These are phyloP conservation scores for Myxozyma neotropica DNA, from an alignment of 805 yeast genomes.

Conservation along the genomic window DNA sequence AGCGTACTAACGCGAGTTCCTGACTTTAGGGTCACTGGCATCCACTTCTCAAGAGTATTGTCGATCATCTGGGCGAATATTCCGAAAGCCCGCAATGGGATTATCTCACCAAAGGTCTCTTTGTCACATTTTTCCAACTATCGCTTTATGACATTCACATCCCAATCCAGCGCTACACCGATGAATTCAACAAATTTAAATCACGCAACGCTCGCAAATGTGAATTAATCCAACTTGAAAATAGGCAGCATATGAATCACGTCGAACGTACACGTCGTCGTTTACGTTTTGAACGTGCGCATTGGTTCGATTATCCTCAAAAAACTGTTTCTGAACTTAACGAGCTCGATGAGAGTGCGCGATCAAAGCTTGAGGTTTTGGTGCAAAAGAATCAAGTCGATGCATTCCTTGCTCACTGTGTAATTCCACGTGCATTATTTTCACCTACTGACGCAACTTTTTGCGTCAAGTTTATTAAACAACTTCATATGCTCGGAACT, in stretches of 20 bases:
- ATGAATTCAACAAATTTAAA: slow-evolving; percentile 49
- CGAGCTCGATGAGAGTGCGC: background rate
- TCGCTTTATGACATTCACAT: slow-evolving; percentile 70
- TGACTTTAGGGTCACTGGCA: slow-evolving; percentile 50
- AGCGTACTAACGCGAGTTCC: too few relatives aligned
- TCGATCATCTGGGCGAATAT: slow-evolving; percentile 39
- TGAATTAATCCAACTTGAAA: slow-evolving; percentile 43
- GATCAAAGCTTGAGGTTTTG: slow-evolving; percentile 3
- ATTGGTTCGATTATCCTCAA: slow-evolving; percentile 38
- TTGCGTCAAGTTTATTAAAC: slow-evolving; percentile 61
- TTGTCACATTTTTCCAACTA: slow-evolving; percentile 70
- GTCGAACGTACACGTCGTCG: slow-evolving; percentile 41
- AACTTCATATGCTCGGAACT: slow-evolving; percentile 49
- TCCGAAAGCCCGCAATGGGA: slow-evolving; percentile 38
- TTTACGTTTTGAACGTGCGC: slow-evolving; percentile 38
- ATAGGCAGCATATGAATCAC: slow-evolving; percentile 51
- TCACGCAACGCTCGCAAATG: slow-evolving; percentile 29
- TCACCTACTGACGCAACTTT: slow-evolving; percentile 83
- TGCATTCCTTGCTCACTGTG: slow-evolving; percentile 61
- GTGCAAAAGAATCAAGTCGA: slow-evolving; percentile 14
- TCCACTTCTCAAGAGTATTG: slow-evolving; percentile 45
- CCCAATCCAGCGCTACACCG: slow-evolving; percentile 53
- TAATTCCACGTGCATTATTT: slow-evolving; percentile 74
- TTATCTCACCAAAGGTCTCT: slow-evolving; percentile 48
- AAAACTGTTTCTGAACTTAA: background rate